Evolutionary conservation across 75 land plant genomes (phyloP).

Genomic region (Pinus albicaulis): DNA sequence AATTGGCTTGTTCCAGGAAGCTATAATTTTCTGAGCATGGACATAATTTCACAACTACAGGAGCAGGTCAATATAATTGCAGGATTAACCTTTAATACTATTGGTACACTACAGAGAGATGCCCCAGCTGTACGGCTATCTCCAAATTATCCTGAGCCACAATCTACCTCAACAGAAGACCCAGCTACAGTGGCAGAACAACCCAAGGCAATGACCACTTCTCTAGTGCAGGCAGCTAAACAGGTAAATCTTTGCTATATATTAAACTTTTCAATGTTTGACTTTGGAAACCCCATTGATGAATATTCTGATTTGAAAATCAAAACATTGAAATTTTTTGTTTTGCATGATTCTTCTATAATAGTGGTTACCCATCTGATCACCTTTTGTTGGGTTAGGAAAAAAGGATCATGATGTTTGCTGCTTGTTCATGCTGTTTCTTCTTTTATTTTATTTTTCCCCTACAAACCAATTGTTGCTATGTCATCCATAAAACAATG

Average conservation of each 20-base stretch:
- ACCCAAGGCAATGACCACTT: slow-evolving; percentile 76
- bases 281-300: slow-evolving; percentile 5
- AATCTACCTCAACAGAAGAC: slow-evolving; percentile 57
- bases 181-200: slow-evolving; percentile 51
- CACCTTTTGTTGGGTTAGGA: not conserved
- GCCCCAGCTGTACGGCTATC: slow-evolving; percentile 84
- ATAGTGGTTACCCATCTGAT: not conserved
- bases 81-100: slow-evolving; percentile 77
- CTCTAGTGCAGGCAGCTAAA: slow-evolving; percentile 88
- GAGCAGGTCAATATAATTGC: slow-evolving; percentile 91
- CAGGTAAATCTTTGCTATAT: slow-evolving; percentile 45
- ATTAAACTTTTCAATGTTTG: too few relatives aligned
- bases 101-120: slow-evolving; percentile 91
- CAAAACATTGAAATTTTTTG: not conserved
- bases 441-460: not conserved
- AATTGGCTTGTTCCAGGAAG: not conserved
- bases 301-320: not conserved
- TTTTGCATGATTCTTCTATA: not conserved
- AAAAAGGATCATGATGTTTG: not conserved
- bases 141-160: slow-evolving; percentile 80
- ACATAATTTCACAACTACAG: slow-evolving; percentile 93
- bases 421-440: not conserved
- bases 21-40: slow-evolving; percentile 44
- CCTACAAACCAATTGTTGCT: too few relatives aligned
- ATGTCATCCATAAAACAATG: too few relatives aligned